Percentiles rank a stretch among this genome's conserved stretches.
Conservation (phyloP, 306 rosid species). For the Pyrus bretschneideri region DNA sequence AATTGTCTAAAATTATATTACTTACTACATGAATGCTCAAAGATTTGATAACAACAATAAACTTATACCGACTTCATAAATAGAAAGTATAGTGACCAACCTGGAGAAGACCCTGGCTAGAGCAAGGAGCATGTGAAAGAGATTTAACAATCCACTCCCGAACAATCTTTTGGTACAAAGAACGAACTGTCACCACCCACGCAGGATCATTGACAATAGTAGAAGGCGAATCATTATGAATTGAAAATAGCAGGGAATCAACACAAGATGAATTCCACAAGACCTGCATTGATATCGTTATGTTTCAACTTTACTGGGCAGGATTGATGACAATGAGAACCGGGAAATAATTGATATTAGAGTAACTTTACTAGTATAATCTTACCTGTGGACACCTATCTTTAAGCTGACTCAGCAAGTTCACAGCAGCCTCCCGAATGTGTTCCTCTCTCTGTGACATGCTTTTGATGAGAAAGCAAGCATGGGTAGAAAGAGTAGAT, state of each 20-base stretch:
- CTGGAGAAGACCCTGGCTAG: conserved; percentile 99
- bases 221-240: conserved; percentile 67
- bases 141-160: conserved; percentile 95
- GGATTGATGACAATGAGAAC: conserved; percentile 1
- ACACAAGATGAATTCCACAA: conserved; percentile 87
- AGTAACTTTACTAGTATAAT: background rate
- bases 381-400: conserved; percentile 92
- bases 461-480: conserved; percentile 76
- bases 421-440: conserved; percentile 73
- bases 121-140: conserved; percentile 89
- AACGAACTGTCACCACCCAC: conserved; percentile 76
- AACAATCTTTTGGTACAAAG: conserved; percentile 82
- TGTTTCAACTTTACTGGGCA: conserved; percentile 20
- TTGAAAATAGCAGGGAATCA: conserved; percentile 80
- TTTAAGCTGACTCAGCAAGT: conserved; percentile 78
- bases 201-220: conserved; percentile 82
- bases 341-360: background rate
- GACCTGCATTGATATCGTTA: conserved; percentile 53
- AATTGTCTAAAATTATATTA: background rate
- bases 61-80: conserved; percentile 13
- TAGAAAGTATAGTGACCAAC: conserved; percentile 36
- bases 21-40: background rate
- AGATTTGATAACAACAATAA: background rate
- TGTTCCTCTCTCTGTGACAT: conserved; percentile 90
- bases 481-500: conserved; percentile 67